Base-by-base conservation (phyloP, 2,329 filamentous ascomycete genomes). In the Mycogone perniciosa region DNA sequence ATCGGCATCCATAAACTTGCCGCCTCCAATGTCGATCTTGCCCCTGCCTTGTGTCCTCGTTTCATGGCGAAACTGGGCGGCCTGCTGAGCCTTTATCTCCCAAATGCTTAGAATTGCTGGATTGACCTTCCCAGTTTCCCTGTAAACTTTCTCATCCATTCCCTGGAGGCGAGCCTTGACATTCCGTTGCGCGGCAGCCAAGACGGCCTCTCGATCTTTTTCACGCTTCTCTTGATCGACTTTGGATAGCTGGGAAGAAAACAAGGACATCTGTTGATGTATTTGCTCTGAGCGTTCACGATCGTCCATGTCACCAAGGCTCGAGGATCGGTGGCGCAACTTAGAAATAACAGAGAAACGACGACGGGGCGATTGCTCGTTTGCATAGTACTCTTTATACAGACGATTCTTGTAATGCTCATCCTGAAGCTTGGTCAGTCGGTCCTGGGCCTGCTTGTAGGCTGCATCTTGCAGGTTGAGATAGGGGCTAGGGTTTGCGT, bases 391-490 rank as follows among this genome's bases (percentile, higher is more conserved):
- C 42, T 86, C 82, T 39, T 88, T 81, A 57, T 85, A 86, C 2
- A 83, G 80, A 4, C 79, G 75, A 51, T 76, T 76, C 55, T 81
- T 76, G 46, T 77, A 71, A 59, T 84, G 76, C 52, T 91, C 85
- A 51, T 87, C 79, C 38, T 92, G 82, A 53, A 96, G 81, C 63
- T 86, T 92, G 5, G 88, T 81, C 27, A 96, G 73, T 34, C 90
- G 83, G 65, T 95, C 88, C 51, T 91, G 84, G 0, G 92, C 91
- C 49, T 93, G 80, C 61, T 85, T 90, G 61, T 93, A 89, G 1
- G 92, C 92, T 5, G 87, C 85, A 61, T 95, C 89, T 63, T 96
- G 89, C 1, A 96, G 75, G 55, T 82, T 85, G 55, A 82, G 69
- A 55, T 77, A 73, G 35, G 76, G 72, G 60, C 77, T 79, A 6